Evolutionary conservation across 768 basidiomycete species (phyloP).

Genomic region (Tricholoma matsutake): DNA sequence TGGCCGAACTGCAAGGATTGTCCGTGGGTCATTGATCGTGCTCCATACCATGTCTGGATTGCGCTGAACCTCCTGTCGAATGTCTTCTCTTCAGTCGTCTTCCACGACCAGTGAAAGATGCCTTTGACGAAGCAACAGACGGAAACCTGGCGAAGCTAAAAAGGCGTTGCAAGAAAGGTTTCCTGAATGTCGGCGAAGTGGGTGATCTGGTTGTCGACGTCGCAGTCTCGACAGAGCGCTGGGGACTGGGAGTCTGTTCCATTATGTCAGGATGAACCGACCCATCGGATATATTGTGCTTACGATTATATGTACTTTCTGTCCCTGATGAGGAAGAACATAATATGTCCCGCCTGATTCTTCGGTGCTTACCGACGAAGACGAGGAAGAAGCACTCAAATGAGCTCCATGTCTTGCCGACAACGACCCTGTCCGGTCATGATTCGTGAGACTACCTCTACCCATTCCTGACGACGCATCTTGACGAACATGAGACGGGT

Average conservation of each 20-base stretch:
- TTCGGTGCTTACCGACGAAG: conserved; percentile 43
- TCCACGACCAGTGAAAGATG: conserved; percentile 29
- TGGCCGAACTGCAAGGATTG: background rate
- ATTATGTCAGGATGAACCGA: conserved; percentile 12
- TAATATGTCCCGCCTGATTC: conserved; percentile 74
- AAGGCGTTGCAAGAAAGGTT: conserved; percentile 58
- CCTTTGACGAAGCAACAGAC: conserved; percentile 35
- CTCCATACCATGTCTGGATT: conserved; percentile 15
- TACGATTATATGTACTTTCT: conserved; percentile 74
- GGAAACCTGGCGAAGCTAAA: conserved; percentile 51
- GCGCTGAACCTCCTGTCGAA: conserved; percentile 38
- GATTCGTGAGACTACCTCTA: conserved; percentile 19
- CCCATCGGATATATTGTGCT: conserved; percentile 30
- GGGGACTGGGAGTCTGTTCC: conserved; percentile 38
- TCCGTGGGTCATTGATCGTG: background rate
- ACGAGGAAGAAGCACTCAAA: conserved; percentile 27
- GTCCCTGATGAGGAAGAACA: conserved; percentile 65
- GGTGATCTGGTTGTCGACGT: conserved; percentile 59
- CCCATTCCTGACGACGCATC: conserved; percentile 23
- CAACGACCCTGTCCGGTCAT: conserved; percentile 24
- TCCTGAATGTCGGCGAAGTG: conserved; percentile 49
- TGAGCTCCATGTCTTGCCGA: conserved; percentile 15
- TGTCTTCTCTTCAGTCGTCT: conserved; percentile 48
- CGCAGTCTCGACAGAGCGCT: conserved; percentile 52
- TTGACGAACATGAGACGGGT: conserved; percentile 36